Conservation (phyloP, 192 early-diverging fungal genomes). For the Diversispora eburnea region DNA sequence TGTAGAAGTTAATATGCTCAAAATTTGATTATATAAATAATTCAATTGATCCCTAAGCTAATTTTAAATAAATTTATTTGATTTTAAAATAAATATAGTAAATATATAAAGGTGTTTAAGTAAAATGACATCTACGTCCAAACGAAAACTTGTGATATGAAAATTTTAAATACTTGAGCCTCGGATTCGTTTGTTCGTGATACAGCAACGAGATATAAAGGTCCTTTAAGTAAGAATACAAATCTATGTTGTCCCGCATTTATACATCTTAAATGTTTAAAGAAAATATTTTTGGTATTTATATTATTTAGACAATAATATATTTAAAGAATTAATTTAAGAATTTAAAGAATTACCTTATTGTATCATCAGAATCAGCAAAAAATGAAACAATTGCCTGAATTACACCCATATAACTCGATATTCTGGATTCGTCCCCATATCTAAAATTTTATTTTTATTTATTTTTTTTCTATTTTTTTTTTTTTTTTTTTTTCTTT, state of each 20-base stretch:
- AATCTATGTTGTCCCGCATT: slow-evolving; percentile 69
- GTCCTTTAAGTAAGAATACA: slow-evolving; percentile 77
- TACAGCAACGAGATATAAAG: slow-evolving; percentile 83
- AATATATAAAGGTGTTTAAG: not conserved
- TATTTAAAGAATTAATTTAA: not conserved
- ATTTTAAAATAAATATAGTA: slow-evolving; percentile 10
- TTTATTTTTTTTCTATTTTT: too few species aligned
- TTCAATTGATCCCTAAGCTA: slow-evolving; percentile 76
- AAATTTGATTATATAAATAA: slow-evolving; percentile 77
- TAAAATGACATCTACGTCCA: not conserved
- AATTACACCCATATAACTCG: slow-evolving; percentile 83
- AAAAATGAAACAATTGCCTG: slow-evolving; percentile 89
- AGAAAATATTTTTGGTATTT: not conserved
- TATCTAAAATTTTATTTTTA: slow-evolving; percentile 41
- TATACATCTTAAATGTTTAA: slow-evolving; percentile 48
- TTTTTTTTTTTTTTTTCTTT: too few species aligned
- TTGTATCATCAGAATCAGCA: slow-evolving; percentile 73
- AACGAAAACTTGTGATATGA: too few species aligned
- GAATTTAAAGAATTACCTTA: slow-evolving; percentile 44
- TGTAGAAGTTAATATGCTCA: slow-evolving; percentile 73
- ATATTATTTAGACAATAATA: slow-evolving; percentile 15
- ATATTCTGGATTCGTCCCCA: slow-evolving; percentile 85
- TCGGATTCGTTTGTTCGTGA: slow-evolving; percentile 77
- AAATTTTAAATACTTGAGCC: slow-evolving; percentile 43
- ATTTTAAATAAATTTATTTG: not conserved